These are phyloP conservation scores for Rhodotorula sp. DNA, from an alignment of 1,284 basidiomycete species.

Conservation along the genomic window DNA sequence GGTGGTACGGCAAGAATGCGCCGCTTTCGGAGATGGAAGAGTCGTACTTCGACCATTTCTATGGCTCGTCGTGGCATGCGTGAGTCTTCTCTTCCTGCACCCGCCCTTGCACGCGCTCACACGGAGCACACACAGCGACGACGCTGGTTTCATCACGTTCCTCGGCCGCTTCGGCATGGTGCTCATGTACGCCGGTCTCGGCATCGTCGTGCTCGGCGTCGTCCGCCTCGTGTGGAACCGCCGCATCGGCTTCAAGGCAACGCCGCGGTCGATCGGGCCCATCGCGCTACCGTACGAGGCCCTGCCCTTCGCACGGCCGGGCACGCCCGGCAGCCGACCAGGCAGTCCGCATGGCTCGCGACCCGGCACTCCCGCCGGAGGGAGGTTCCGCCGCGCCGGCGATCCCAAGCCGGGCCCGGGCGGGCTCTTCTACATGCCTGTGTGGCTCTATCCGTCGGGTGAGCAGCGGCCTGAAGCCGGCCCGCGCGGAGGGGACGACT, in stretches of 20 bases:
- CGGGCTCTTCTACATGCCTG: slow-evolving; percentile 41
- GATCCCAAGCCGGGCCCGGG: slow-evolving; percentile 5
- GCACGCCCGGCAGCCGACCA: slow-evolving; percentile 14
- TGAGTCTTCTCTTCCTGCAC: slow-evolving; percentile 9
- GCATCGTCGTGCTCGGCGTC: slow-evolving; percentile 68
- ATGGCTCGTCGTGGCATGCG: slow-evolving; percentile 85
- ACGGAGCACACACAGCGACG: slow-evolving; percentile 66
- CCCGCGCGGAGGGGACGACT: slow-evolving; percentile 3
- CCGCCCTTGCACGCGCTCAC: background rate
- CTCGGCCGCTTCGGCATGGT: slow-evolving; percentile 80
- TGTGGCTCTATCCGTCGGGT: slow-evolving; percentile 34
- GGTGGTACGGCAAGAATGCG: slow-evolving; percentile 95
- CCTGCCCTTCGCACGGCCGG: slow-evolving; percentile 22
- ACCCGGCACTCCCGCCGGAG: background rate
- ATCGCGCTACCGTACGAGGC: slow-evolving; percentile 39
- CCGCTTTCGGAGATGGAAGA: slow-evolving; percentile 78
- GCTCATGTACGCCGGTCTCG: slow-evolving; percentile 77
- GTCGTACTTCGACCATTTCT: slow-evolving; percentile 91
- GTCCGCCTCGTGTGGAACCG: slow-evolving; percentile 59
- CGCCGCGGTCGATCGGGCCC: slow-evolving; percentile 30
- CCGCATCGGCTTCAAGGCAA: slow-evolving; percentile 9
- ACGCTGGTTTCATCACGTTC: slow-evolving; percentile 89
- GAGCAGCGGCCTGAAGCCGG: slow-evolving; percentile 2
- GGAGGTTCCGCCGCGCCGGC: slow-evolving; percentile 4
- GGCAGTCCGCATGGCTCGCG: slow-evolving; percentile 1